These are phyloP conservation scores for Pleurotus eryngii DNA, from an alignment of 768 basidiomycete genomes.

Conservation along the genomic window DNA sequence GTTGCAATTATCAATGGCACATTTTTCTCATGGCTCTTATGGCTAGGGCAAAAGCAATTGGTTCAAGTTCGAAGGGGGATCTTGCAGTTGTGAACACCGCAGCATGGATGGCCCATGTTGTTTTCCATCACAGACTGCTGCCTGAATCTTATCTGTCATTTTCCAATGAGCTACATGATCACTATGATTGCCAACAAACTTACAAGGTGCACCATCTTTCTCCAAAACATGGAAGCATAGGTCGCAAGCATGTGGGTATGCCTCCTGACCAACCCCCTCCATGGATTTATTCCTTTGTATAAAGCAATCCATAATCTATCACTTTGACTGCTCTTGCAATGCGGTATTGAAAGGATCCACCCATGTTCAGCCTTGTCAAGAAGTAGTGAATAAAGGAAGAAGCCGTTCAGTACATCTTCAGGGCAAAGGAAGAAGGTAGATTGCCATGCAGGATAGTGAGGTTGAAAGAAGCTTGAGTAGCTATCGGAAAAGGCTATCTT, in stretches of 20 bases:
- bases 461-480: not conserved
- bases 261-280: slow-evolving; percentile 13
- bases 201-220: not conserved
- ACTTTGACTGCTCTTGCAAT: slow-evolving; percentile 6
- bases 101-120: slow-evolving; percentile 15
- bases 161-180: too few species aligned
- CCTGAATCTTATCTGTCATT: not conserved
- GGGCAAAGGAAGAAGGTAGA: not conserved
- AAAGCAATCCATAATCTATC: slow-evolving; percentile 9
- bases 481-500: not conserved
- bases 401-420: slow-evolving; percentile 9
- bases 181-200: not conserved
- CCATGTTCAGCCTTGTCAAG: slow-evolving; percentile 3
- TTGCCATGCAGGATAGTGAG: not conserved
- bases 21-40: too few species aligned
- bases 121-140: slow-evolving; percentile 11
- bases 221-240: slow-evolving; percentile 7
- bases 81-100: slow-evolving; percentile 11
- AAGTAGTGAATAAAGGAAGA: slow-evolving; percentile 14
- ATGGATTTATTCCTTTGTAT: slow-evolving; percentile 9
- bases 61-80: slow-evolving; percentile 5
- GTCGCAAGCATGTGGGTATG: slow-evolving; percentile 15
- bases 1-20: too few species aligned
- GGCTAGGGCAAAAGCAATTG: slow-evolving; percentile 8
- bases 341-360: slow-evolving; percentile 7